Conservation (phyloP, 306 rosid species). For the Cicer yamashitae region DNA sequence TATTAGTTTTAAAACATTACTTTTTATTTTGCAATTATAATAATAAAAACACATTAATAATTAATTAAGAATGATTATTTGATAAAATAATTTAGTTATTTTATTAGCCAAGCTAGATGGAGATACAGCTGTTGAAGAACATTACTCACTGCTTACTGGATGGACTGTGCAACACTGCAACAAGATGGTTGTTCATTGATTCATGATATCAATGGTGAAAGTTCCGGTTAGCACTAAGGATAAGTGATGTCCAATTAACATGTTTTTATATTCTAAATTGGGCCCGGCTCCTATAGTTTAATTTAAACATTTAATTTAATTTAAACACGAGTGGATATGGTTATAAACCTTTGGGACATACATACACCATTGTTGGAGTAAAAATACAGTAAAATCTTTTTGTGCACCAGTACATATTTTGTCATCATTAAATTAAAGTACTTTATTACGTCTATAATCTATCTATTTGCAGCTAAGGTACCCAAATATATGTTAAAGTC, state of each 20-base stretch:
- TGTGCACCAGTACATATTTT: not conserved
- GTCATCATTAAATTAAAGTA: not conserved
- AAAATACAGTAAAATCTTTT: not conserved
- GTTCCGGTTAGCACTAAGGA: constrained; percentile 35
- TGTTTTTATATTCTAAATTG: constrained; percentile 9
- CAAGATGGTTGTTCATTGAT: constrained; percentile 41
- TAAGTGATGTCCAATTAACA: constrained; percentile 40
- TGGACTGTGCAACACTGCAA: constrained; percentile 33
- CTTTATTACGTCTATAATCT: not conserved
- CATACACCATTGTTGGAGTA: not conserved
- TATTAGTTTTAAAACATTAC: too few relatives aligned
- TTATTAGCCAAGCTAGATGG: not conserved
- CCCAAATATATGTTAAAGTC: not conserved
- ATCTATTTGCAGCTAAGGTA: constrained; percentile 6
- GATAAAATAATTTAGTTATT: too few relatives aligned
- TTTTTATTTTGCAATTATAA: too few relatives aligned
- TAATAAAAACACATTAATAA: too few relatives aligned
- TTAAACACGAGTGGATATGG: constrained; percentile 42
- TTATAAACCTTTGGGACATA: not conserved
- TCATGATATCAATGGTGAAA: constrained; percentile 40
- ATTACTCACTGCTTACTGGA: not conserved
- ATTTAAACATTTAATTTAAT: constrained; percentile 18
- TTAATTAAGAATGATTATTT: too few relatives aligned
- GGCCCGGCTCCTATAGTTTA: not conserved
- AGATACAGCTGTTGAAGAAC: not conserved